Evolutionary conservation across 73 alveolate genomes (phyloP), one percentile per base, ranked within the genome.

Genomic region (Tetrahymena thermophila): DNA sequence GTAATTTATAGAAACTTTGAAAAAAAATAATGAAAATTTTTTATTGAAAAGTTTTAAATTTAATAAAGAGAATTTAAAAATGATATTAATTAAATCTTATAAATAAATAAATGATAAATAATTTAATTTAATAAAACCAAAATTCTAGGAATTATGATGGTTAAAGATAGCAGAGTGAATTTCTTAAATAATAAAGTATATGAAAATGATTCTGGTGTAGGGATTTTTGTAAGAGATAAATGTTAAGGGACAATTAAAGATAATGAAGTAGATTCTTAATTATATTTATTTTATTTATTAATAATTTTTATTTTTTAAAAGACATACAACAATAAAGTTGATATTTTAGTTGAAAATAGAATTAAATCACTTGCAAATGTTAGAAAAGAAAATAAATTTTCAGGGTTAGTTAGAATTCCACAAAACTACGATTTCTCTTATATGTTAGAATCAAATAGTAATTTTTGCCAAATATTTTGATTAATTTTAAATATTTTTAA

Each of bases 221-320:
- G 99, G 13, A 93, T 97, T 14, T 95, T 94, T 42, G 85, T 98
- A 4, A 94, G 99, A 96, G 98, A 97, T 85, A 97, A 96, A 43
- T 93, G 97, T 23, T 50, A 93, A 43, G 98, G 96, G 6, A 23
- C 43, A 16, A 43, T 94, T 37, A 50, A 56, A 31, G 85, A 93
- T 57, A 98, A 98, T 93, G 96, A 96, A 25, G 96, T 97, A 96
- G 23, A 35, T 96, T 25, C 84, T 94, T 93, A 15, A 19, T 85
- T 85, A 17, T 42, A 1, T 95, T 89, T 28, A 17, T 34, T 28
- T 35, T 40, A 37, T 34, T 93, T 21, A 50, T 40, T 85, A 85
- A 37, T 93, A 35, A 34, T 89, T n/a, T 35, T 85, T 85, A 84
- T 94, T 94, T 35, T 25, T 10, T 85, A 84, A n/a, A 25, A 37